Evolutionary conservation across 192 early-diverging fungal species (phyloP), one percentile per base, ranked within the genome.

Genomic region (Ambispora gerdemannii): DNA sequence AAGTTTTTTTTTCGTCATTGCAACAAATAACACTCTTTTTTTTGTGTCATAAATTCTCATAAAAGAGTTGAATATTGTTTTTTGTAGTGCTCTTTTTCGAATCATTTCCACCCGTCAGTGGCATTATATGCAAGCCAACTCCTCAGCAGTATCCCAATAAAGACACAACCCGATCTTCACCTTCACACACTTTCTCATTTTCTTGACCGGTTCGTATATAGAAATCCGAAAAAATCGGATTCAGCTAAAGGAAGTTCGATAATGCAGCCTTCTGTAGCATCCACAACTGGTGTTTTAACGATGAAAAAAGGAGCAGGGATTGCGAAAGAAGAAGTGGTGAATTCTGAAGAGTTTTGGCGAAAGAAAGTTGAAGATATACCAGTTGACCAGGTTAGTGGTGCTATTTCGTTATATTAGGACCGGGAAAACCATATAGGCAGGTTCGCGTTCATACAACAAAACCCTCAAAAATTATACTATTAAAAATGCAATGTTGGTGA

Each of bases 141-240:
- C 24, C 78, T 94, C 47, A 80, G 84, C 19, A 83, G 89, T 19
- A 76, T 88, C 72, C 80, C 83, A 28, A 93, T 95, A 47, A 70
- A 81, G 43, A 76, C 76, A 24, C 83, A 86, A 20, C 87, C 88
- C 70, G 93, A 95, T 63, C 83, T 98, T 61, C 91, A 93, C 74
- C 91, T 90, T 74, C 93, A 95, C 78, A 94, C 94, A 13, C 79
- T 97, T 49, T 80, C 89, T 55, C 93, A 95, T 71, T 98, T 98
- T 83, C 85, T 98, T 53, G 95, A 98, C 72, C 84, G 91, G 43
- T 97, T 98, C 84, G 91, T 97, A 27, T 96, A 88, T 81, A 93
- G 94, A 78, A 94, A 94, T 82, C 90, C 96, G 49, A 96, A 95
- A 80, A 89, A 90, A 68, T 70, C 76, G 28, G 51, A 84, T 88